phyloP scores from a whole-genome alignment of 352 stramenopile species.

The Phytophthora megakarya region DNA sequence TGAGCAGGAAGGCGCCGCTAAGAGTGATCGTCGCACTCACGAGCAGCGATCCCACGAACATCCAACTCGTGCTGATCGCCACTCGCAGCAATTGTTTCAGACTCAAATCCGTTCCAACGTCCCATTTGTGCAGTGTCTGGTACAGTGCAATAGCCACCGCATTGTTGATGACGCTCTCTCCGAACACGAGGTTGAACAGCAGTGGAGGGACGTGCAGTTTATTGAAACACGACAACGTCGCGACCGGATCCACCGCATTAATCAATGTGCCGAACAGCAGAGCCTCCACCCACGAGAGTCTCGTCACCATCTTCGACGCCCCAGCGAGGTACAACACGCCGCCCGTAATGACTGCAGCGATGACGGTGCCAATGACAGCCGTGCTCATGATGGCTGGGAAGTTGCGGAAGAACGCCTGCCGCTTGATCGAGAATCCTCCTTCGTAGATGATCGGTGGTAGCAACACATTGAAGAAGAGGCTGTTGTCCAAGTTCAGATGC shows the following conservation, averaged over 20 bases:
- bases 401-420: conserved; percentile 86
- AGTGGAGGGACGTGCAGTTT: conserved; percentile 83
- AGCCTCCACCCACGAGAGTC: conserved; percentile 88
- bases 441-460: conserved; percentile 89
- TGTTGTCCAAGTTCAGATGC: conserved; percentile 86
- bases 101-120: conserved; percentile 72
- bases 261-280: conserved; percentile 94
- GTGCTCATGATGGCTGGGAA: conserved; percentile 88
- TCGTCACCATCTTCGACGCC: conserved; percentile 59
- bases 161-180: conserved; percentile 96
- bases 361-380: conserved; percentile 74
- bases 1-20: conserved; percentile 75
- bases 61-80: conserved; percentile 62
- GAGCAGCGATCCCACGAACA: conserved; percentile 79
- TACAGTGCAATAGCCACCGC: conserved; percentile 94
- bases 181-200: conserved; percentile 96
- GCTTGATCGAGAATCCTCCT: conserved; percentile 87
- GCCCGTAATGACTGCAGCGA: conserved; percentile 77
- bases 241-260: conserved; percentile 94
- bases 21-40: conserved; percentile 78
- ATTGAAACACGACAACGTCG: conserved; percentile 94
- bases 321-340: conserved; percentile 74
- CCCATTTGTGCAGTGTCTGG: conserved; percentile 91
- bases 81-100: conserved; percentile 67
- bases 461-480: conserved; percentile 86